phyloP scores from a whole-genome alignment of 331 rosid species.

The Dryas integrifolia region DNA sequence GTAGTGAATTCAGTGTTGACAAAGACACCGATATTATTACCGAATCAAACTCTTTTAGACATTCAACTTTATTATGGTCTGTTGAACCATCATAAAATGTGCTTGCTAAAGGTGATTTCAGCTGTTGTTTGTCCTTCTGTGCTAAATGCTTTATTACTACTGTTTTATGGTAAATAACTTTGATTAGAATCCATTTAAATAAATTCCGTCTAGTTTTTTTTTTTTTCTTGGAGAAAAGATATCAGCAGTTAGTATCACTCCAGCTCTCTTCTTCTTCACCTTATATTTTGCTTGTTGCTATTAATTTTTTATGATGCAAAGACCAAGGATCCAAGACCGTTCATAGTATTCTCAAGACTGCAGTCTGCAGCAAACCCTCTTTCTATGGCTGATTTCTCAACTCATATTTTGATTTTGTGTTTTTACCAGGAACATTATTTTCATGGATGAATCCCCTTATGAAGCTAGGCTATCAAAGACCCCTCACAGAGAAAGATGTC shows the following conservation, averaged over 20 bases:
- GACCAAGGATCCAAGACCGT: background rate
- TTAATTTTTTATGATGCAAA: conserved; percentile 10
- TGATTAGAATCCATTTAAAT: background rate
- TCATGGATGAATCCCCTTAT: conserved; percentile 83
- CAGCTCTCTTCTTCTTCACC: background rate
- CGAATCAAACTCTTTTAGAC: background rate
- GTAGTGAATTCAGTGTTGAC: conserved; percentile 11
- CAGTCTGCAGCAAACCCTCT: conserved; percentile 6
- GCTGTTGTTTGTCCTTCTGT: background rate
- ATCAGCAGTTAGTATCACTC: background rate
- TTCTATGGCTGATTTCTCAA: conserved; percentile 14
- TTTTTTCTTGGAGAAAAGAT: background rate
- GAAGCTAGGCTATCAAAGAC: conserved; percentile 79
- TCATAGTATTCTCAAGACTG: conserved; percentile 9
- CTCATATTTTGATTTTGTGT: conserved; percentile 8
- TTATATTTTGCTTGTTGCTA: background rate
- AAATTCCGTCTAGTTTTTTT: background rate
- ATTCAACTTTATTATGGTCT: background rate
- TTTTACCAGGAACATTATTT: conserved; percentile 54
- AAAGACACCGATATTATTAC: background rate
- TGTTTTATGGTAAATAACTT: background rate
- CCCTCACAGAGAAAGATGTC: conserved; percentile 85
- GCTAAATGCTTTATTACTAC: background rate
- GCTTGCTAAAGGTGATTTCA: conserved; percentile 1
- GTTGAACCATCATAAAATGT: background rate